Percentiles rank a stretch among this genome's conserved stretches.
phyloP scores from a whole-genome alignment of 352 stramenopile genomes.

The Globisporangium nunn region DNA sequence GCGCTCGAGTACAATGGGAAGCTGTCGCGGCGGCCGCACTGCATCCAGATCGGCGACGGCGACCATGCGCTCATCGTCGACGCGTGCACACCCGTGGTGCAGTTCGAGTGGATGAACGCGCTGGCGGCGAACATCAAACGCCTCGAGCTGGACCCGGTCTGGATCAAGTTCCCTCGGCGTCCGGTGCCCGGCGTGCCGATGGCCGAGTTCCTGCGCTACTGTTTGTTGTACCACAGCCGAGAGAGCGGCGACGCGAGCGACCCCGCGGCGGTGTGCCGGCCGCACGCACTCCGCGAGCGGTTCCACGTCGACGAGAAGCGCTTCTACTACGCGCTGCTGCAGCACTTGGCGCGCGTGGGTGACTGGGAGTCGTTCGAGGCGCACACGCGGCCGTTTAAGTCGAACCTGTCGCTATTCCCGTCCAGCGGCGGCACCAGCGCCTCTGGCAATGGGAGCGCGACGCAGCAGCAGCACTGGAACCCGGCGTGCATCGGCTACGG shows the following conservation, averaged over 20 bases:
- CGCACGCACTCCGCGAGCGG: constrained; percentile 23
- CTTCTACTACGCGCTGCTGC: constrained; percentile 42
- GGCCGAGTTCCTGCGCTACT: constrained; percentile 52
- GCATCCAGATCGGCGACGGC: constrained; percentile 49
- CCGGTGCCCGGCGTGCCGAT: constrained; percentile 50
- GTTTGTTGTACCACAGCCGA: constrained; percentile 53
- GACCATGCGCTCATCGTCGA: constrained; percentile 56
- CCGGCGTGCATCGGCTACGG: constrained; percentile 56
- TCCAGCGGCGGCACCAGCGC: constrained; percentile 7
- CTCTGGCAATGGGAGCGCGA: no score
- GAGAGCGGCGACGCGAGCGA: constrained; percentile 12
- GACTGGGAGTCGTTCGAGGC: constrained; percentile 53
- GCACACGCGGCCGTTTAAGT: constrained; percentile 30
- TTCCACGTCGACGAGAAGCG: constrained; percentile 49
- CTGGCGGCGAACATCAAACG: constrained; percentile 61
- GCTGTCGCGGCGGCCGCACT: constrained; percentile 53
- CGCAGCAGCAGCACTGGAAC: constrained; percentile 7
- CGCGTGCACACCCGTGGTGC: constrained; percentile 39
- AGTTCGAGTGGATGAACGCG: constrained; percentile 54
- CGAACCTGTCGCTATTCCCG: constrained; percentile 31
- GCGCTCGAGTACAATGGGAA: constrained; percentile 57
- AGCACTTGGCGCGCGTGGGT: constrained; percentile 31
- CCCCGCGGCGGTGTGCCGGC: constrained; percentile 12
- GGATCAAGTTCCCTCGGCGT: constrained; percentile 42
- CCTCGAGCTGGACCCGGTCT: constrained; percentile 45